These are phyloP conservation scores for Tritrichomonas foetus DNA, from an alignment of 208 protist species.

Conservation along the genomic window DNA sequence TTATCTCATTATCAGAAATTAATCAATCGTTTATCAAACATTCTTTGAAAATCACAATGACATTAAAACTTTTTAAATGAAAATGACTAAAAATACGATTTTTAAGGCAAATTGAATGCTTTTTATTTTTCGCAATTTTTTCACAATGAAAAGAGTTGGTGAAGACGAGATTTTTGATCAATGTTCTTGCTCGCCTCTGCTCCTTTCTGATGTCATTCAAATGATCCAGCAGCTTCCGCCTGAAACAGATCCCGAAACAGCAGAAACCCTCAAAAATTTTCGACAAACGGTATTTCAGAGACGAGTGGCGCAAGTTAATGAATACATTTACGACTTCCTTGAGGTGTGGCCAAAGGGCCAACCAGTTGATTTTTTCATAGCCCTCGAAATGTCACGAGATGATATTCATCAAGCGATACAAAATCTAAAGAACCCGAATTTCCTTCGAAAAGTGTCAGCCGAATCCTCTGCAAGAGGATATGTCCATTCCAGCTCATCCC, in stretches of 20 bases:
- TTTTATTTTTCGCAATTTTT: too few species aligned
- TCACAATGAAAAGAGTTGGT: too few species aligned
- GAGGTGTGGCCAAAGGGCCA: background rate
- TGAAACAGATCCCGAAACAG: background rate
- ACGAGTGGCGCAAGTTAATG: background rate
- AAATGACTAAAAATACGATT: too few species aligned
- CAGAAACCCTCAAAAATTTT: background rate
- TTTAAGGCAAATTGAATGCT: too few species aligned
- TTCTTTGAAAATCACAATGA: too few species aligned
- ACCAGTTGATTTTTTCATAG: slow-evolving; percentile 19
- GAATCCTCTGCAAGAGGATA: background rate
- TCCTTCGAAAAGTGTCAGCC: background rate
- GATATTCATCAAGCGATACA: background rate
- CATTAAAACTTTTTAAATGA: too few species aligned
- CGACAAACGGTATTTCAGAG: background rate
- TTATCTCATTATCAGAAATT: too few species aligned
- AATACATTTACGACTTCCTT: background rate
- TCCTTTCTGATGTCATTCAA: background rate
- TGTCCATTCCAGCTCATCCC: background rate
- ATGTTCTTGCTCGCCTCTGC: too few species aligned
- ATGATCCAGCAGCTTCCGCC: background rate
- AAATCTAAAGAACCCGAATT: background rate
- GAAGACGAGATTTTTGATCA: too few species aligned
- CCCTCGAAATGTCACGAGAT: background rate
- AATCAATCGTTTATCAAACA: too few species aligned